Evolutionary conservation across 768 basidiomycete species (phyloP).

Genomic region (Porphyrellus cyaneotinctus): DNA sequence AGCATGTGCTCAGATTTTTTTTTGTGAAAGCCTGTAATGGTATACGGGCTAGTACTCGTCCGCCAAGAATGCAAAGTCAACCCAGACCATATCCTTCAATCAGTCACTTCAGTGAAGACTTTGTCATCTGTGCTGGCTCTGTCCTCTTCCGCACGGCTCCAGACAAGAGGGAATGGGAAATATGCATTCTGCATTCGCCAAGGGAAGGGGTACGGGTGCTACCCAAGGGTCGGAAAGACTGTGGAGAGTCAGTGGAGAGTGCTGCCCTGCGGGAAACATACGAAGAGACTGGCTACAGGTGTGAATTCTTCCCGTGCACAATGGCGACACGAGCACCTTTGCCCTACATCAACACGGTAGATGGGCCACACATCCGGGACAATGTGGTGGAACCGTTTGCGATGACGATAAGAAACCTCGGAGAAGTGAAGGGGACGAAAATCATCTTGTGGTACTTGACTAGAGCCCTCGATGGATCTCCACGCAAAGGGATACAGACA

Average conservation of each 20-base stretch:
- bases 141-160: slow-evolving; percentile 13
- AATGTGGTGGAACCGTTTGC: slow-evolving; percentile 34
- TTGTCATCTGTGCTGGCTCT: slow-evolving; percentile 21
- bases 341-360: slow-evolving; percentile 38
- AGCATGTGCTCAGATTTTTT: no score
- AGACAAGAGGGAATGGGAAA: slow-evolving; percentile 5
- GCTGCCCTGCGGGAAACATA: slow-evolving; percentile 59
- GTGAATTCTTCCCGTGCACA: slow-evolving; percentile 44
- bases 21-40: no score
- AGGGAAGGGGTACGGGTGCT: slow-evolving; percentile 34
- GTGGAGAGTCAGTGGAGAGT: slow-evolving; percentile 43
- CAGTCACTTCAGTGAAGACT: slow-evolving; percentile 15
- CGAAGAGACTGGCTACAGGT: slow-evolving; percentile 62
- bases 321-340: slow-evolving; percentile 55
- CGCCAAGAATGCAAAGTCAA: no score
- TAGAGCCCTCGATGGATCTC: slow-evolving; percentile 31
- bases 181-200: slow-evolving; percentile 16
- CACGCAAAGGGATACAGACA: slow-evolving; percentile 41
- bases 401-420: slow-evolving; percentile 28
- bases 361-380: slow-evolving; percentile 18
- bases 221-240: slow-evolving; percentile 62
- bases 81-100: background rate
- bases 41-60: no score
- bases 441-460: slow-evolving; percentile 52
- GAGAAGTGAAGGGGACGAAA: slow-evolving; percentile 34